Evolutionary conservation across 805 yeast genomes (phyloP).

Genomic region (Clavispora asparagi): DNA sequence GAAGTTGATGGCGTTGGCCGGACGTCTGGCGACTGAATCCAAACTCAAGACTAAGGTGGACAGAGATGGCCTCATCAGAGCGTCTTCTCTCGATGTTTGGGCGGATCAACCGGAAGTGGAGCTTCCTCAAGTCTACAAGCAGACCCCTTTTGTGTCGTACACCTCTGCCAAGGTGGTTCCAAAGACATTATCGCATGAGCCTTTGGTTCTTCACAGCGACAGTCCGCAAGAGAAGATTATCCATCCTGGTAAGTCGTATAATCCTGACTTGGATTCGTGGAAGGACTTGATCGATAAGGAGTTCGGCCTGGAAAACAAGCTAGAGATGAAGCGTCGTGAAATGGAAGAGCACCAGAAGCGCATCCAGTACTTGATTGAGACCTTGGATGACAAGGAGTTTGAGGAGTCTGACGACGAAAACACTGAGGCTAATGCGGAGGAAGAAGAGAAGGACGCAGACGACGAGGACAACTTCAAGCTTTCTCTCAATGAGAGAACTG

Average conservation of each 20-base stretch:
- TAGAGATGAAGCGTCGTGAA: slow-evolving; percentile 58
- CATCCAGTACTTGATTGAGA: slow-evolving; percentile 61
- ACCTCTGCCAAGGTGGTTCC: slow-evolving; percentile 50
- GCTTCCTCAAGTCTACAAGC: slow-evolving; percentile 14
- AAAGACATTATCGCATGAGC: slow-evolving; percentile 45
- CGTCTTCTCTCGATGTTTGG: slow-evolving; percentile 66
- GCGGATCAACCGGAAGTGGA: slow-evolving; percentile 28
- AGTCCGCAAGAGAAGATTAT: slow-evolving; percentile 43
- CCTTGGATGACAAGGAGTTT: slow-evolving; percentile 56
- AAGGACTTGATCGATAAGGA: slow-evolving; percentile 62
- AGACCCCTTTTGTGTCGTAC: slow-evolving; percentile 12
- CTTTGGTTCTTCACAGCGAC: slow-evolving; percentile 44
- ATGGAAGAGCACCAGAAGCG: slow-evolving; percentile 59
- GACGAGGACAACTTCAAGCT: slow-evolving; percentile 37
- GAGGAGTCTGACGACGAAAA: slow-evolving; percentile 29
- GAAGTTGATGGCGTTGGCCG: slow-evolving; percentile 70
- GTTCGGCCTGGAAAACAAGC: slow-evolving; percentile 56
- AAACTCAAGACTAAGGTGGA: slow-evolving; percentile 49
- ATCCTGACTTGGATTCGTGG: slow-evolving; percentile 87
- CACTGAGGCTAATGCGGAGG: slow-evolving; percentile 28
- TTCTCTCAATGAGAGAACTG: slow-evolving; percentile 70
- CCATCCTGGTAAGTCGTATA: slow-evolving; percentile 87
- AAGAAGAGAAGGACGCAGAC: slow-evolving; percentile 24
- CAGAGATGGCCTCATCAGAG: slow-evolving; percentile 57
- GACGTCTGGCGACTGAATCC: slow-evolving; percentile 56